Percentiles rank a stretch among this genome's conserved stretches.
phyloP scores from a whole-genome alignment of 2,329 filamentous ascomycete genomes.

The Neonectria coccinea region DNA sequence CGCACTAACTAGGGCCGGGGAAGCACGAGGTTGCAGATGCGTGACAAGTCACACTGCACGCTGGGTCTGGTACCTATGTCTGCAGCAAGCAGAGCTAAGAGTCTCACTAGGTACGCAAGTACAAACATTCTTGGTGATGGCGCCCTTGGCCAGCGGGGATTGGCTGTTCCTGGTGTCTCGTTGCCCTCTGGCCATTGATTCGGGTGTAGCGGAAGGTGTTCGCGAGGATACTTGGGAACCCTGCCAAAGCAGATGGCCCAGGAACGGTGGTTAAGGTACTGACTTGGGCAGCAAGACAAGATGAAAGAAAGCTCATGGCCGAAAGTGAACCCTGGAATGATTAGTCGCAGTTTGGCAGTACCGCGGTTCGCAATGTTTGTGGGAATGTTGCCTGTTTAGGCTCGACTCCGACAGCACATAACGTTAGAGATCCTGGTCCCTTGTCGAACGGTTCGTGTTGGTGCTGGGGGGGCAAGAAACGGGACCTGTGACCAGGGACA shows the following conservation, averaged over 20 bases:
- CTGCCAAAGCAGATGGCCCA: constrained; percentile 11
- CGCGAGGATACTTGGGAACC: neutral
- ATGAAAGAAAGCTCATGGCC: neutral
- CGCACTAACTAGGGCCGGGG: constrained; percentile 37
- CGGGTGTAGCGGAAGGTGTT: constrained; percentile 24
- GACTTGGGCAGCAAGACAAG: constrained; percentile 9
- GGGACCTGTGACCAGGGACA: too few relatives aligned
- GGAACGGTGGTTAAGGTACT: neutral
- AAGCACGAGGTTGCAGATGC: constrained; percentile 42
- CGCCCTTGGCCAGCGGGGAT: constrained; percentile 11
- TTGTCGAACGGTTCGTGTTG: constrained; percentile 9
- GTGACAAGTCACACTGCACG: constrained; percentile 38
- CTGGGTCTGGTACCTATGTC: constrained; percentile 11
- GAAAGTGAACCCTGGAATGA: constrained; percentile 6
- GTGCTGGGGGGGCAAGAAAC: neutral
- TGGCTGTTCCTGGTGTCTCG: neutral
- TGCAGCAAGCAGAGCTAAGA: constrained; percentile 4
- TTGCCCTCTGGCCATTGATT: constrained; percentile 9
- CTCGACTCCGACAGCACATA: constrained; percentile 8
- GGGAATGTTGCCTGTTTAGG: constrained; percentile 15
- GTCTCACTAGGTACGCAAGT: neutral
- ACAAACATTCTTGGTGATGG: neutral
- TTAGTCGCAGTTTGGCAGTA: constrained; percentile 2
- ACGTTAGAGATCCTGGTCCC: constrained; percentile 5
- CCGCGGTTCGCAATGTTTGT: constrained; percentile 1